Conservation (phyloP, 495 filamentous ascomycete genomes). For the Penicillium alfredii region DNA sequence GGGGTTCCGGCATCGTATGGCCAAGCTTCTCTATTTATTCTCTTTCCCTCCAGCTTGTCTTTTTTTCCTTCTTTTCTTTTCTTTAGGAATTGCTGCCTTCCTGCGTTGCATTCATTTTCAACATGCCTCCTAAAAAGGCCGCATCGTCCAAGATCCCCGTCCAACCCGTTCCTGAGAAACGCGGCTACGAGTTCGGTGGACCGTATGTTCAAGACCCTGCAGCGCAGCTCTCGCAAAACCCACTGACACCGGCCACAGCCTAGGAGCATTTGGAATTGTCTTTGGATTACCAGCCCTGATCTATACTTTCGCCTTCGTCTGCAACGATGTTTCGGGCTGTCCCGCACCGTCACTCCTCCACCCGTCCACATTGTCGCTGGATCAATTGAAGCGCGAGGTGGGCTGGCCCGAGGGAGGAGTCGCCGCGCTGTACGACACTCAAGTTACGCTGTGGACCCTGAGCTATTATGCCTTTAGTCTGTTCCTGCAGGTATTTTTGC, state of each 20-base stretch:
- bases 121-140: slow-evolving; percentile 28
- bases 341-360: slow-evolving; percentile 79
- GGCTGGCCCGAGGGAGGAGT: slow-evolving; percentile 71
- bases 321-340: slow-evolving; percentile 89
- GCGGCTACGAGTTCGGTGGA: slow-evolving; percentile 78
- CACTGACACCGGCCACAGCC: slow-evolving; percentile 42
- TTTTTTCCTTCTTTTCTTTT: no score
- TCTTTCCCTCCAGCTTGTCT: no score
- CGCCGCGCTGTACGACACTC: slow-evolving; percentile 51
- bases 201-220: slow-evolving; percentile 57
- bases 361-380: slow-evolving; percentile 64
- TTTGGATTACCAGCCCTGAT: slow-evolving; percentile 70
- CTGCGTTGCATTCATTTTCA: slow-evolving; percentile 2
- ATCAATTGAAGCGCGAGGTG: slow-evolving; percentile 66
- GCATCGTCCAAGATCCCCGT: slow-evolving; percentile 18
- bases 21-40: no score
- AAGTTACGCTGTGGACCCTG: slow-evolving; percentile 59
- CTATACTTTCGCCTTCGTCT: slow-evolving; percentile 73
- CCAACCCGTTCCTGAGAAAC: slow-evolving; percentile 41
- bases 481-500: slow-evolving; percentile 69
- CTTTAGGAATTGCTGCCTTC: no score
- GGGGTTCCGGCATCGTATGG: no score
- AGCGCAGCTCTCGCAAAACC: slow-evolving; percentile 1
- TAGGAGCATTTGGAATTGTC: slow-evolving; percentile 66
- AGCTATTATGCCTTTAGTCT: slow-evolving; percentile 77